Evolutionary conservation across 768 basidiomycete species (phyloP).

Genomic region (Royoungia palumana): DNA sequence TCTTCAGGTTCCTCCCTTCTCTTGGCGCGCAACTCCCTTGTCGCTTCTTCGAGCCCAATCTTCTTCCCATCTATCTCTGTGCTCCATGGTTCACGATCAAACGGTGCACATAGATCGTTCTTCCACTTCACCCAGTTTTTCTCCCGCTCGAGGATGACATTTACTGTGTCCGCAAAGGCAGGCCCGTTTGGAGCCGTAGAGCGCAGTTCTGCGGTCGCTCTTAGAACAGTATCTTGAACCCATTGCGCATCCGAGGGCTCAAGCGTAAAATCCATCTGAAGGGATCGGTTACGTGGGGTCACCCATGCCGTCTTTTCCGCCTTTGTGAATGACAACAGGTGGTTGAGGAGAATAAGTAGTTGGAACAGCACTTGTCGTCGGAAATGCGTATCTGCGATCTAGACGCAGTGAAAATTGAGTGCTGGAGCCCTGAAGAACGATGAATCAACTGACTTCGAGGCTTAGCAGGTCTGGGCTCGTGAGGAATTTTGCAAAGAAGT

Average conservation of each 20-base stretch:
- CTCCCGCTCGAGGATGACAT: slow-evolving; percentile 72
- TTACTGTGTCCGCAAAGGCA: slow-evolving; percentile 71
- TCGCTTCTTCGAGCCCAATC: slow-evolving; percentile 62
- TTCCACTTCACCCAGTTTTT: slow-evolving; percentile 93
- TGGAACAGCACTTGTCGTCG: slow-evolving; percentile 92
- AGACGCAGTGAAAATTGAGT: slow-evolving; percentile 10
- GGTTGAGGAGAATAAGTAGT: slow-evolving; percentile 70
- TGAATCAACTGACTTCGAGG: slow-evolving; percentile 61
- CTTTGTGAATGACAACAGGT: slow-evolving; percentile 74
- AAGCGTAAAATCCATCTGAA: slow-evolving; percentile 81
- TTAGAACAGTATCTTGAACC: slow-evolving; percentile 67
- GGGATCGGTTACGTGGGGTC: slow-evolving; percentile 66
- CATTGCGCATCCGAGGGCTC: slow-evolving; percentile 66
- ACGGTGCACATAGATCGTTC: slow-evolving; percentile 73
- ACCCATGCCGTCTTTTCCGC: slow-evolving; percentile 58
- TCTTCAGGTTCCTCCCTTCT: slow-evolving; percentile 57
- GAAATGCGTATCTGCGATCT: slow-evolving; percentile 91
- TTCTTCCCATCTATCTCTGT: slow-evolving; percentile 45
- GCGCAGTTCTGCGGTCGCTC: slow-evolving; percentile 53
- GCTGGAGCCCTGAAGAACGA: neutral
- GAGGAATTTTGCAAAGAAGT: slow-evolving; percentile 92
- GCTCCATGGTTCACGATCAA: slow-evolving; percentile 70
- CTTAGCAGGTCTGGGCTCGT: slow-evolving; percentile 85
- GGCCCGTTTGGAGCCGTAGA: slow-evolving; percentile 78
- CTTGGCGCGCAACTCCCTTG: slow-evolving; percentile 45